Percentiles rank a stretch among this genome's conserved stretches.
Evolutionary conservation across 345 rosid genomes (phyloP).

Genomic region (Eucalyptus tenuipes): DNA sequence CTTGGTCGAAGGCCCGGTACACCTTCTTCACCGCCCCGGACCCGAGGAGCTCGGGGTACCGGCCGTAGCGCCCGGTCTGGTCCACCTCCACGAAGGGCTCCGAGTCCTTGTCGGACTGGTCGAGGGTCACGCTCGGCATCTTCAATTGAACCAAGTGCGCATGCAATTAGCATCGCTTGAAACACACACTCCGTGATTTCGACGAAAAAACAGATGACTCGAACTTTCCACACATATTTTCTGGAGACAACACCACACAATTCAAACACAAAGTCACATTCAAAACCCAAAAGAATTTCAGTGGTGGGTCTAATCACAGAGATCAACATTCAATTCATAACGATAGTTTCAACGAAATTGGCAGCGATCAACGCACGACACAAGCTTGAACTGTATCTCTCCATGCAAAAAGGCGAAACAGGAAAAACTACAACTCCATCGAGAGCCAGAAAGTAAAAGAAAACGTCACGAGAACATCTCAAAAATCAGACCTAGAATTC

Average conservation of each 20-base stretch:
- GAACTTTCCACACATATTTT: background rate
- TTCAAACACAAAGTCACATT: background rate
- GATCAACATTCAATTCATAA: background rate
- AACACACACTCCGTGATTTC: background rate
- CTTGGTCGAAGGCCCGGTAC: constrained; percentile 84
- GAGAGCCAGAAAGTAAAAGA: background rate
- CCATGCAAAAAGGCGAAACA: background rate
- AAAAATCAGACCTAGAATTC: background rate
- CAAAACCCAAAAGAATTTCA: background rate
- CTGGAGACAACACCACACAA: background rate
- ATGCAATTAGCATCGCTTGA: background rate
- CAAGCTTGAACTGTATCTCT: background rate
- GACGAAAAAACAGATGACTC: background rate
- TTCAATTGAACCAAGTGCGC: background rate
- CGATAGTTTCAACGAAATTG: background rate
- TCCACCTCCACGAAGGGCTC: constrained; percentile 69
- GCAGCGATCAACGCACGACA: background rate
- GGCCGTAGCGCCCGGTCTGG: constrained; percentile 72
- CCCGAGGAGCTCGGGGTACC: constrained; percentile 57
- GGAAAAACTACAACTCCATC: background rate
- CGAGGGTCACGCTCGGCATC: constrained; percentile 41
- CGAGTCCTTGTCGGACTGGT: constrained; percentile 29
- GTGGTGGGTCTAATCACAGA: background rate
- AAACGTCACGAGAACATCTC: background rate
- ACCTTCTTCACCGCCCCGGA: constrained; percentile 71